Conservation (phyloP, 352 stramenopile genomes). For the Globisporangium abappressorium region DNA sequence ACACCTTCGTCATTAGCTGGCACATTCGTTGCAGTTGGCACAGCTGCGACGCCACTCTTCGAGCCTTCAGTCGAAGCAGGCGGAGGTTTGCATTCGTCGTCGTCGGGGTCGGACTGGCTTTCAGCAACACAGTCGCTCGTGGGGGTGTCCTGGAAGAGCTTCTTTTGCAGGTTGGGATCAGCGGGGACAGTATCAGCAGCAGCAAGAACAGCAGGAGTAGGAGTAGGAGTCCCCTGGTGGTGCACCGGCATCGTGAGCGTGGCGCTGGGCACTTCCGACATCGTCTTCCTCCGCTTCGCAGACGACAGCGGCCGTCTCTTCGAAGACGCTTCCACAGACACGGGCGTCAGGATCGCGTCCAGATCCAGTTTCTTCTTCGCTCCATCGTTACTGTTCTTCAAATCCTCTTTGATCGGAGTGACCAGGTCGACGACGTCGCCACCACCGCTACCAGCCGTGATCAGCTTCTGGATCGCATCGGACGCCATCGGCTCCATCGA, state of each 20-base stretch:
- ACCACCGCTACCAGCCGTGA: constrained; percentile 19
- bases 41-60: constrained; percentile 1
- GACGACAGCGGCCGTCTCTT: constrained; percentile 11
- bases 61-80: constrained; percentile 7
- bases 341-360: constrained; percentile 12
- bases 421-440: not conserved
- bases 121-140: constrained; percentile 32
- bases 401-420: constrained; percentile 8
- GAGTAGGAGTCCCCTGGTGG: not conserved
- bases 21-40: not conserved
- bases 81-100: constrained; percentile 14
- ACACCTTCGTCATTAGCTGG: not conserved
- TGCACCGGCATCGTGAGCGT: constrained; percentile 10
- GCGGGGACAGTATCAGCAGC: not conserved
- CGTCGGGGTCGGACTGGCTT: constrained; percentile 32
- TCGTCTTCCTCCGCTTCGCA: constrained; percentile 20
- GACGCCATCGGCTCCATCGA: constrained; percentile 74
- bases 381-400: not conserved
- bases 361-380: constrained; percentile 17
- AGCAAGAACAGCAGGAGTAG: not conserved
- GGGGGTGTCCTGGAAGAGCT: constrained; percentile 18
- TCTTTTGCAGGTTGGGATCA: constrained; percentile 15
- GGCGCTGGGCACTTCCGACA: constrained; percentile 16
- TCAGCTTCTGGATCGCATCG: constrained; percentile 55
- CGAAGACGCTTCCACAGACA: not conserved